phyloP scores from a whole-genome alignment of 176 grass and related monocot species.

The Dendrocalamus sinicus region DNA sequence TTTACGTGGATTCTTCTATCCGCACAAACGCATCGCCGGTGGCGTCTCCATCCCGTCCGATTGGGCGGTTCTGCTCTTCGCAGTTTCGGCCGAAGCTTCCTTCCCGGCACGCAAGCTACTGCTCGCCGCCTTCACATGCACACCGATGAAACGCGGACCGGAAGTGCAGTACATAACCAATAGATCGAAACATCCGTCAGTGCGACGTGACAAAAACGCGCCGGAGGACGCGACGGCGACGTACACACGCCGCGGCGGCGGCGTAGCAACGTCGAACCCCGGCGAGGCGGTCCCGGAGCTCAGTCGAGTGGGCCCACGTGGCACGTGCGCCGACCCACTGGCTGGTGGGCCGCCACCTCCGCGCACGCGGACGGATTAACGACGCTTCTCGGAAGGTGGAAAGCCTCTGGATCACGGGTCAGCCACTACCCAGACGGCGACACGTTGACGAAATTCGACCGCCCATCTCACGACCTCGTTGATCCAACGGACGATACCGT shows the following conservation, averaged over 20 bases:
- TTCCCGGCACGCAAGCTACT: neutral
- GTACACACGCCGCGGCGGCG: neutral
- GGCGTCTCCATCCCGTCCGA: neutral
- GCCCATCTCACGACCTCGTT: neutral
- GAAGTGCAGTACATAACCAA: neutral
- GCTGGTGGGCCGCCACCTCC: neutral
- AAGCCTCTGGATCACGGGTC: neutral
- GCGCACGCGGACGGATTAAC: neutral
- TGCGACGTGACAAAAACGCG: neutral
- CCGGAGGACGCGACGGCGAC: neutral
- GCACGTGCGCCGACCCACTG: neutral
- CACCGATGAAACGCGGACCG: too few relatives aligned
- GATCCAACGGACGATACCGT: neutral
- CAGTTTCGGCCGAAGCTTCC: constrained; percentile 36
- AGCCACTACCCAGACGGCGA: constrained; percentile 10
- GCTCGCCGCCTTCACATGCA: constrained; percentile 18
- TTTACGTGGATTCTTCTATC: neutral
- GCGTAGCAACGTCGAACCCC: neutral
- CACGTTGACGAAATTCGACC: rapidly evolving
- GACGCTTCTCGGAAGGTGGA: constrained; percentile 48
- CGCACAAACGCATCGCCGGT: neutral
- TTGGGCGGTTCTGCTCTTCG: neutral
- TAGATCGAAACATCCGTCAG: neutral
- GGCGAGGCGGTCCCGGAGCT: neutral
- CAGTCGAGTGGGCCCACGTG: neutral